A percentile compares a stretch with the other conserved stretches of the same genome.
Evolutionary conservation across 768 basidiomycete genomes (phyloP).

Genomic region (Zangia roseola): DNA sequence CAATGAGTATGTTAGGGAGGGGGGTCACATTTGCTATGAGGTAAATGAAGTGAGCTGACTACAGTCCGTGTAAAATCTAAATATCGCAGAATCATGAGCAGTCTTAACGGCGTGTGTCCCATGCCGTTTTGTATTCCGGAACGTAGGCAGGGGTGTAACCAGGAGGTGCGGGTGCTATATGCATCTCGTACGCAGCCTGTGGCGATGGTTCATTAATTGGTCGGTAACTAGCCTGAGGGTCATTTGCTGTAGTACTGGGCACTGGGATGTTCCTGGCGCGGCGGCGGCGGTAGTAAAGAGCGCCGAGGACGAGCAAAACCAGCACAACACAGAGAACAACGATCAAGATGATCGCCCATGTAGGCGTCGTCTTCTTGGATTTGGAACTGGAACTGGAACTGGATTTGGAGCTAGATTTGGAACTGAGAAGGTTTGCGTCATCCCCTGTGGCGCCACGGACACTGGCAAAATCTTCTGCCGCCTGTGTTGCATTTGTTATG

Average conservation of each 20-base stretch:
- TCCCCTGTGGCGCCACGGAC: slow-evolving; percentile 6
- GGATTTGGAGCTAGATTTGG: slow-evolving; percentile 34
- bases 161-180: slow-evolving; percentile 16
- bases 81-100: background rate
- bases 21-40: background rate
- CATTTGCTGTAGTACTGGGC: background rate
- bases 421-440: slow-evolving; percentile 39
- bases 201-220: slow-evolving; percentile 28
- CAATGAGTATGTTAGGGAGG: background rate
- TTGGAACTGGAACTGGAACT: slow-evolving; percentile 31
- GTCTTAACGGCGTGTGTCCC: slow-evolving; percentile 22
- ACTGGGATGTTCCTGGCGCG: slow-evolving; percentile 5
- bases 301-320: slow-evolving; percentile 1
- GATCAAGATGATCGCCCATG: slow-evolving; percentile 18
- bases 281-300: slow-evolving; percentile 12
- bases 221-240: slow-evolving; percentile 14
- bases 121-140: slow-evolving; percentile 23
- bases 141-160: slow-evolving; percentile 13
- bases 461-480: slow-evolving; percentile 17
- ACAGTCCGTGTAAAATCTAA: background rate
- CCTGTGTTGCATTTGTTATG: slow-evolving; percentile 47
- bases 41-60: background rate
- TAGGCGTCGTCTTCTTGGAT: background rate
- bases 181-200: slow-evolving; percentile 28
- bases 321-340: slow-evolving; percentile 7